Evolutionary conservation across 2,329 filamentous ascomycete species (phyloP).

Genomic region (Penicillium sclerotigenum): DNA sequence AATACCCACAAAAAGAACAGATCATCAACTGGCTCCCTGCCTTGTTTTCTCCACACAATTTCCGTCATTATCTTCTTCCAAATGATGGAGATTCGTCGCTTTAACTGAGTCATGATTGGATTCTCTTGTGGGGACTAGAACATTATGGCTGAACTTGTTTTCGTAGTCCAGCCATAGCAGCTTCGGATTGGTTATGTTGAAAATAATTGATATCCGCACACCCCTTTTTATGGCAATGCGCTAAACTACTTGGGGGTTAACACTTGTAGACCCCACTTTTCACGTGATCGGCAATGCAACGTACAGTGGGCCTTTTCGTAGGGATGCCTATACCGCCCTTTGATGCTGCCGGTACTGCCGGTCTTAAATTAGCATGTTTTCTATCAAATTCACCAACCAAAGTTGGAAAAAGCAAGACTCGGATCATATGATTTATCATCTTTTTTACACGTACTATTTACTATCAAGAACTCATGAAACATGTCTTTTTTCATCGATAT

Average conservation of each 20-base stretch:
- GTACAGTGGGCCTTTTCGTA: neutral
- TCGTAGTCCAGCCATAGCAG: neutral
- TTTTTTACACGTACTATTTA: fast-evolving
- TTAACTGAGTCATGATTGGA: neutral
- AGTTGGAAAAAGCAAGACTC: neutral
- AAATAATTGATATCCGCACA: neutral
- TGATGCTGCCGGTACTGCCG: neutral
- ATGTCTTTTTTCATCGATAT: neutral
- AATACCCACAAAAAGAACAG: neutral
- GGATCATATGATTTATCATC: fast-evolving
- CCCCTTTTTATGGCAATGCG: neutral
- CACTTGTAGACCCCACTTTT: neutral
- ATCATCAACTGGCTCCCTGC: neutral
- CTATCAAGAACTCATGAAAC: too few relatives aligned
- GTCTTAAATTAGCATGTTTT: neutral
- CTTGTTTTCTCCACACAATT: neutral
- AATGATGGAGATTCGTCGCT: neutral
- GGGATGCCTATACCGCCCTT: neutral
- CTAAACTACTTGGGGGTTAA: neutral
- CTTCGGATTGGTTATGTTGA: neutral
- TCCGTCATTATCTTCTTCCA: neutral
- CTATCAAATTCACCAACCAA: neutral
- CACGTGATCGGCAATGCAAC: neutral
- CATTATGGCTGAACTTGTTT: neutral
- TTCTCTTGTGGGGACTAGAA: neutral